Base-by-base conservation (phyloP, 2,329 filamentous ascomycete species). In the Emmonsia crescens region DNA sequence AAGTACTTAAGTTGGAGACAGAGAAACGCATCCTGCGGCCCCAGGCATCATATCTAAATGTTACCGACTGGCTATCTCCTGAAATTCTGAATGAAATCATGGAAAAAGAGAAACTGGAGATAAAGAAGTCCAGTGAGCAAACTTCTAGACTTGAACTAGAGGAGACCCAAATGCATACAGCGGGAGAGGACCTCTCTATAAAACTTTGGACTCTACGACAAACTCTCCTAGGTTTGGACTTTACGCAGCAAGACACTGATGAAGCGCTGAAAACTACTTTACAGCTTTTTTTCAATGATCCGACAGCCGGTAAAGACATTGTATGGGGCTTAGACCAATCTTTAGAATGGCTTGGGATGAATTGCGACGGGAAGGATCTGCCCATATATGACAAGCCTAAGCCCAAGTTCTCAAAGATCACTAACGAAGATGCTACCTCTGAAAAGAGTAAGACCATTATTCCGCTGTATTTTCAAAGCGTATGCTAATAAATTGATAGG, bases 241-340 rank as follows among this genome's bases (percentile, higher is more conserved):
- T 97, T 70, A 79, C 85, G 3, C 77, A 82, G 16, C 75, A 81
- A 29, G 84, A 83, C 65, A 80, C 91, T 46, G 79, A 84, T 52
- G 79, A 85, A 52, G 85, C 83, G 9, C 72, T 96, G 63, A 81
- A 83, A 66, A 79, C 88, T 69, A 80, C 91, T 52, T 74, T 92
- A 61, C 81, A 86, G 49, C 86, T 88, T 66, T 85, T 85, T 33
- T 81, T 85, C 36, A 85, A 85, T 64, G 81, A 87, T 60, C 77
- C 80, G 2, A 69, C 78, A 27, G 70, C 63, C 12, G 76, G 77
- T 63, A 87, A 85, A 67, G 88, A 91, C 65, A 81, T 81, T 51
- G 82, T 91, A 16, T 96, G 91, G 89, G 91, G 92, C 10, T 77
- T 97, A 42, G 88, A 95, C 64, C 92, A 96, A 74, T 86, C 89